These are phyloP conservation scores for Trichoderma pleuroti DNA, from an alignment of 2,329 filamentous ascomycete species.

Conservation along the genomic window DNA sequence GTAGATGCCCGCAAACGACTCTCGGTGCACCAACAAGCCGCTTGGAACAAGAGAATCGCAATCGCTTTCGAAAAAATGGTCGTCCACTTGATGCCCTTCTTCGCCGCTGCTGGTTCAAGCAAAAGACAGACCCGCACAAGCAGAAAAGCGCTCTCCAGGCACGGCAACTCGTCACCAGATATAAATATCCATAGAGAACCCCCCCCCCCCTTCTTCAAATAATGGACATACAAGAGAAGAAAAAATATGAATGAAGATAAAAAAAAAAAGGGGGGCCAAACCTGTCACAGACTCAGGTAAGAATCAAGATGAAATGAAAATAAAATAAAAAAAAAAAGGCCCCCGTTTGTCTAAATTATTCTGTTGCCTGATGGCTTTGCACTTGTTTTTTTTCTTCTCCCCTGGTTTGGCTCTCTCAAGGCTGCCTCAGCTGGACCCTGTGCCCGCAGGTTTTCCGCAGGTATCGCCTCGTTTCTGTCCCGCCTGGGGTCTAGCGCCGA, in stretches of 20 bases:
- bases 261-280: not conserved
- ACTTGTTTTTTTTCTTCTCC: not conserved
- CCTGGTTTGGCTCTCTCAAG: not conserved
- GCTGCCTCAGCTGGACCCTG: conserved; percentile 4
- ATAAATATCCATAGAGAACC: not conserved
- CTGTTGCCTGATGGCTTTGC: conserved; percentile 9
- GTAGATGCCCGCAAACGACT: not conserved
- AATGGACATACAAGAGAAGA: not conserved
- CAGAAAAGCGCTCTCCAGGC: not conserved
- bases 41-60: not conserved
- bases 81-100: not conserved
- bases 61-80: not conserved
- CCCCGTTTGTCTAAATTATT: conserved; percentile 5
- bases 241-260: not conserved
- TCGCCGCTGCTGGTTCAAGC: not conserved
- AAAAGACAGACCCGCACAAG: not conserved
- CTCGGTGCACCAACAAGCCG: not conserved
- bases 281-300: not conserved
- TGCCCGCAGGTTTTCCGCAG: not conserved
- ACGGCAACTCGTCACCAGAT: not conserved
- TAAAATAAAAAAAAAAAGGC: not conserved
- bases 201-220: not conserved
- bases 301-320: not conserved
- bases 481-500: not conserved
- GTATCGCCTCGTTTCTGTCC: not conserved